Base-by-base conservation (phyloP, 192 early-diverging fungal genomes). In the Backusella tarrabulga region DNA sequence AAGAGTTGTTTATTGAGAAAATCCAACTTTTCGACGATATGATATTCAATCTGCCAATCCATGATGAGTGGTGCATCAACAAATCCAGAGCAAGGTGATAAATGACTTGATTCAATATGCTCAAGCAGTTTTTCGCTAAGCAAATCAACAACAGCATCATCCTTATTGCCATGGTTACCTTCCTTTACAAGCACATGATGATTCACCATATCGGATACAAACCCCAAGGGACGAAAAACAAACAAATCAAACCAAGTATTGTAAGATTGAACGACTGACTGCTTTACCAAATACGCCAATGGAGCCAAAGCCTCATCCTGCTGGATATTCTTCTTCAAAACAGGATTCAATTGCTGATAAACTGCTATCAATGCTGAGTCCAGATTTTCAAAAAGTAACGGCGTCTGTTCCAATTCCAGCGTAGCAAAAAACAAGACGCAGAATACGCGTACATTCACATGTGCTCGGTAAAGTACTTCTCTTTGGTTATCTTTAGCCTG, bases 61-160 rank as follows among this genome's bases (percentile, higher is more conserved):
- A 97, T 80, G 41, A 97, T 79, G 72, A 97, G 83, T n/a, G 96
- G 94, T 1, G 94, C 95, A 75, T 92, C 88, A 1, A 75, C 67
- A 73, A 95, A 90, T 12, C 90, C 90, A 4, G 68, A 56, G 23
- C 91, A 81, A 4, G 88, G 77, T 9, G 86, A 87, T 17, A 93
- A 80, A 6, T 81, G 84, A 38, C 89, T 88, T n/a, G 80, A 72
- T 42, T 96, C 93, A 76, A 96, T 84, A 17, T 94, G 80, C 7
- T 74, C 74, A 21, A 93, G 76, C 17, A 93, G 52, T 23, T 88
- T 74, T 29, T 87, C 80, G 73, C 84, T 89, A 34, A 92, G 73
- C 15, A 36, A 32, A 44, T 86, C 85, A 11, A 85, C 76, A 11
- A 85, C 76, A 9, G 82, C 29, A 14, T 68, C 69, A 0, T 79